Conservation (phyloP, 805 yeast genomes). For the Zygotorulaspora florentina region DNA sequence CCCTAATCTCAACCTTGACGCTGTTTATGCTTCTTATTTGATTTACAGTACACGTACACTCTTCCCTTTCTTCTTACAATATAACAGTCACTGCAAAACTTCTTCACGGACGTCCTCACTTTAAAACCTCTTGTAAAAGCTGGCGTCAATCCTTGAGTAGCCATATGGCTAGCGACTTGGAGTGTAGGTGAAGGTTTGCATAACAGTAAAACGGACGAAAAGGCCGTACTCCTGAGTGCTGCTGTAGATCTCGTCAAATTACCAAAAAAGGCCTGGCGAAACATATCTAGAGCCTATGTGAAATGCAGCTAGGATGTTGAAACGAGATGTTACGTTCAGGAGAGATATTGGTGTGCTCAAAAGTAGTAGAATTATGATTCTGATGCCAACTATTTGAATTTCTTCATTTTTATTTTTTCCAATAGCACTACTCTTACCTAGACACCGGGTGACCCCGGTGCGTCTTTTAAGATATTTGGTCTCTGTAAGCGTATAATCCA, state of each 20-base stretch:
- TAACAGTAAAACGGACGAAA: not conserved
- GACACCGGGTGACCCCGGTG: too few species aligned
- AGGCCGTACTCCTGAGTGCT: not conserved
- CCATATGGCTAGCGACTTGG: not conserved
- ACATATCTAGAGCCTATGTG: slow-evolving; percentile 2
- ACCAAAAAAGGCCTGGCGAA: slow-evolving; percentile 8
- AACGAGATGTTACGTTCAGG: too few species aligned
- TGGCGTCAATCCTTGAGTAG: slow-evolving; percentile 16
- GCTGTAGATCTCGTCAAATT: slow-evolving; percentile 6
- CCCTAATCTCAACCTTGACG: slow-evolving; percentile 66
- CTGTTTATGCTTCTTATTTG: slow-evolving; percentile 91
- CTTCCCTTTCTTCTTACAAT: slow-evolving; percentile 93
- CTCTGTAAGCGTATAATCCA: too few species aligned
- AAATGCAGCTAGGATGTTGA: not conserved
- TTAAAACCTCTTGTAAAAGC: slow-evolving; percentile 66
- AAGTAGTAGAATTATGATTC: too few species aligned
- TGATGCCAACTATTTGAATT: too few species aligned
- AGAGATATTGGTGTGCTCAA: too few species aligned
- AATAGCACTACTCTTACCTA: too few species aligned
- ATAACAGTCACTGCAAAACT: slow-evolving; percentile 87
- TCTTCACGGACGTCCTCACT: slow-evolving; percentile 88
- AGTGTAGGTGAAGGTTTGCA: slow-evolving; percentile 3
- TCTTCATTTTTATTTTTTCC: not conserved
- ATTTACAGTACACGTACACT: slow-evolving; percentile 87
- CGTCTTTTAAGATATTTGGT: too few species aligned